Conservation (phyloP, 2,329 filamentous ascomycete species). For the Sphaerulina populicola region DNA sequence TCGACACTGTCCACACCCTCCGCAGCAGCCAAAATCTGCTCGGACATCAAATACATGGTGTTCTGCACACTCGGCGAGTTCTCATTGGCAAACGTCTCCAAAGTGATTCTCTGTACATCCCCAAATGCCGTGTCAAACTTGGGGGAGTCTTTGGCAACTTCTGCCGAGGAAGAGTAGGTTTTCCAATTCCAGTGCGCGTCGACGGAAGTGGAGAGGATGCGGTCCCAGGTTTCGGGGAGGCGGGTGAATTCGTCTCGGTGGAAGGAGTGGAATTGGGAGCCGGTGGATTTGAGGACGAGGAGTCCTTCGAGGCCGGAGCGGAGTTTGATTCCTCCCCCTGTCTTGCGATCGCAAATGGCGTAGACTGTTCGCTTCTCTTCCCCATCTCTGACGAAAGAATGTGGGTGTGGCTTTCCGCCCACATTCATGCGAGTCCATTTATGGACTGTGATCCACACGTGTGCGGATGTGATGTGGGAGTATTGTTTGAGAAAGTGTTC, state of each 20-base stretch:
- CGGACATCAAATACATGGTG: slow-evolving; percentile 98
- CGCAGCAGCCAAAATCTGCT: slow-evolving; percentile 69
- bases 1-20: slow-evolving; percentile 64
- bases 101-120: slow-evolving; percentile 71
- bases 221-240: slow-evolving; percentile 83
- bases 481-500: slow-evolving; percentile 85
- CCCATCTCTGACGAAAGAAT: slow-evolving; percentile 88
- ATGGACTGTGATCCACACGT: slow-evolving; percentile 74
- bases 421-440: slow-evolving; percentile 85
- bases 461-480: slow-evolving; percentile 74
- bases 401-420: slow-evolving; percentile 83
- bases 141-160: slow-evolving; percentile 54
- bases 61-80: slow-evolving; percentile 87
- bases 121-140: slow-evolving; percentile 75
- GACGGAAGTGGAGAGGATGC: slow-evolving; percentile 89
- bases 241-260: slow-evolving; percentile 89
- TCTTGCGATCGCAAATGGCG: slow-evolving; percentile 55
- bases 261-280: slow-evolving; percentile 92
- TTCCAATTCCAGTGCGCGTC: slow-evolving; percentile 83
- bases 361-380: slow-evolving; percentile 79
- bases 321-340: slow-evolving; percentile 57
- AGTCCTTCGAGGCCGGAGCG: slow-evolving; percentile 66
- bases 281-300: slow-evolving; percentile 90
- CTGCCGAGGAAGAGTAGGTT: slow-evolving; percentile 55
- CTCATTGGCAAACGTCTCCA: slow-evolving; percentile 84